A percentile compares a stretch with the other conserved stretches of the same genome.
phyloP scores from a whole-genome alignment of 345 rosid species.

The Viola odorata region DNA sequence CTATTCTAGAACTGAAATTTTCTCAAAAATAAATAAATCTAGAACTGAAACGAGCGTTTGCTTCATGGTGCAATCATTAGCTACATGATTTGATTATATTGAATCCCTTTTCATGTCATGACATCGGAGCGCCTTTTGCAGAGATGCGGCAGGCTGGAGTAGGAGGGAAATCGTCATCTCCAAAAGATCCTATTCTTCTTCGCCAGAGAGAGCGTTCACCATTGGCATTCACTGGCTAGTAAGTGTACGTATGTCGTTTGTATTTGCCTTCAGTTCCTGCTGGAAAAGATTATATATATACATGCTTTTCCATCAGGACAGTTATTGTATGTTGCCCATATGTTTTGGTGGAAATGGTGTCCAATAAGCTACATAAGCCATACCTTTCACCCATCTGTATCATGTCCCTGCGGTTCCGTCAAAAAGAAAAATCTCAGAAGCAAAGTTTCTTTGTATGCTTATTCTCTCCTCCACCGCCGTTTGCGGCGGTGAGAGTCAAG shows the following conservation, averaged over 20 bases:
- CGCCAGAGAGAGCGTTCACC: slow-evolving; percentile 21
- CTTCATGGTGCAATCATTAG: no score
- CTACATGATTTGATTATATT: not conserved
- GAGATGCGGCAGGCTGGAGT: slow-evolving; percentile 28
- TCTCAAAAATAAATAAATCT: no score
- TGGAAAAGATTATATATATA: slow-evolving; percentile 14
- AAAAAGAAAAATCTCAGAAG: slow-evolving; percentile 7
- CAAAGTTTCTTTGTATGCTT: slow-evolving; percentile 13
- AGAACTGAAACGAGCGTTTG: no score
- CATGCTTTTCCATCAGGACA: slow-evolving; percentile 21
- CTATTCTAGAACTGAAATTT: no score
- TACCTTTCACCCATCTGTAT: slow-evolving; percentile 10
- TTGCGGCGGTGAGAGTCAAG: slow-evolving; percentile 6
- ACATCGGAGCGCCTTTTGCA: slow-evolving; percentile 3
- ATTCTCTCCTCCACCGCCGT: not conserved
- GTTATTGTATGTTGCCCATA: slow-evolving; percentile 17
- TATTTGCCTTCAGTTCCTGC: slow-evolving; percentile 12
- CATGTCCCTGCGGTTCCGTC: slow-evolving; percentile 10
- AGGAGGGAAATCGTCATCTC: slow-evolving; percentile 24
- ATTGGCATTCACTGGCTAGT: slow-evolving; percentile 12
- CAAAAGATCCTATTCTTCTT: slow-evolving; percentile 17
- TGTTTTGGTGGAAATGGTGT: slow-evolving; percentile 18
- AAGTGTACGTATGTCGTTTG: slow-evolving; percentile 28
- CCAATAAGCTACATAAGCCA: slow-evolving; percentile 17
- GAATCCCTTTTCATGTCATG: not conserved